Conservation (phyloP, 1,284 basidiomycete species). For the Rhodotorula glutinis region DNA sequence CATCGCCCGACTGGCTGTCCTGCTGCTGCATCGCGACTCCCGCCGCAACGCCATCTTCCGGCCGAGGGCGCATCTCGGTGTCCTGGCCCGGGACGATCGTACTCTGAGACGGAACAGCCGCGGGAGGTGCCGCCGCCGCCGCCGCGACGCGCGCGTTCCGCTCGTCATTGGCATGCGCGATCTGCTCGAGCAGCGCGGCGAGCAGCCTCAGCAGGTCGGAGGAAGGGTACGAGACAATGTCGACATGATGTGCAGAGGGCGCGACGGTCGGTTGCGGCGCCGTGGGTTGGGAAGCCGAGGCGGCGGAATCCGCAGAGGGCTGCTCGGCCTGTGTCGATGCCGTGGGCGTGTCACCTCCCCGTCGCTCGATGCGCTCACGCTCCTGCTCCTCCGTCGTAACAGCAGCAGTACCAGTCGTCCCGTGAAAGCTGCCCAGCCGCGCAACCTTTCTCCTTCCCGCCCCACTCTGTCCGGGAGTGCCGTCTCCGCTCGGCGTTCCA, state of each 20-base stretch:
- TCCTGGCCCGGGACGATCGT: background rate
- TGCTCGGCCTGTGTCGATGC: background rate
- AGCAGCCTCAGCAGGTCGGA: constrained; percentile 75
- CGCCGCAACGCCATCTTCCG: too few species aligned
- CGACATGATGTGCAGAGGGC: constrained; percentile 48
- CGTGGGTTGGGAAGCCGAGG: background rate
- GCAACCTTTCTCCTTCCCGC: constrained; percentile 19
- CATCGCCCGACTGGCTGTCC: background rate
- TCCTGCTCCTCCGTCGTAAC: background rate
- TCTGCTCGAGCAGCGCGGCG: constrained; percentile 84
- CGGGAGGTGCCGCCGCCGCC: background rate
- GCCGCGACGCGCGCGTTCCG: constrained; percentile 38
- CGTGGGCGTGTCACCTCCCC: background rate
- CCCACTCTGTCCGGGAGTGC: background rate
- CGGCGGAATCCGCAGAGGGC: background rate
- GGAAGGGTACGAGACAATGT: constrained; percentile 57
- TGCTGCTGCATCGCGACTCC: too few species aligned
- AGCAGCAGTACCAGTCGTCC: background rate
- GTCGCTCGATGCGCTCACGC: background rate
- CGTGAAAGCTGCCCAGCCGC: constrained; percentile 18
- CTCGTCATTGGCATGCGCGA: constrained; percentile 83
- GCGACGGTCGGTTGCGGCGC: background rate
- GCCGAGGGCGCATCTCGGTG: background rate
- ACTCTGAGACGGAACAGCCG: background rate
- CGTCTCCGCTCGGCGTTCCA: background rate